phyloP scores from a whole-genome alignment of 371 early-diverging fungal genomes.

The Caulochytrium protostelioides region DNA sequence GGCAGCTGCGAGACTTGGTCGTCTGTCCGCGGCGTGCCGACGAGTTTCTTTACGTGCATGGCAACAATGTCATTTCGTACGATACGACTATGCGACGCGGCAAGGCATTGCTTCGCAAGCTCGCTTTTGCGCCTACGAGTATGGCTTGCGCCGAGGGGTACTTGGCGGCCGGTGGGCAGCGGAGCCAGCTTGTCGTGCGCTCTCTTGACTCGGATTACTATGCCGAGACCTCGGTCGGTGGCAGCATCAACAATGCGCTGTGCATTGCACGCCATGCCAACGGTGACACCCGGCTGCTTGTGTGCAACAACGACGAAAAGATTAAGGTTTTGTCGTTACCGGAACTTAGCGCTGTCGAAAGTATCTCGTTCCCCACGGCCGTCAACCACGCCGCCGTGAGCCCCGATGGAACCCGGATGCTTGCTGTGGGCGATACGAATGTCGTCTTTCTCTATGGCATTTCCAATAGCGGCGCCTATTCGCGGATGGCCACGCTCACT shows the following conservation, averaged over 20 bases:
- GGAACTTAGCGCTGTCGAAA: slow-evolving; percentile 37
- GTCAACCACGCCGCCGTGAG: slow-evolving; percentile 68
- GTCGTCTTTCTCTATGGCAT: slow-evolving; percentile 58
- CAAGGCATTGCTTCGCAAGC: background rate
- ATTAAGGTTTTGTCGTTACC: slow-evolving; percentile 67
- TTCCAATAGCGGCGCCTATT: slow-evolving; percentile 33
- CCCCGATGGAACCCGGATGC: slow-evolving; percentile 56
- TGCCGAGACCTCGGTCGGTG: slow-evolving; percentile 50
- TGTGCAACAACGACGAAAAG: slow-evolving; percentile 84
- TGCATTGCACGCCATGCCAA: slow-evolving; percentile 43
- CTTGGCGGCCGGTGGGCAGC: slow-evolving; percentile 73
- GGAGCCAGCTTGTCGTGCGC: slow-evolving; percentile 59
- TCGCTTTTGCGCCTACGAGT: slow-evolving; percentile 3
- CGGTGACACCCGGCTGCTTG: slow-evolving; percentile 43
- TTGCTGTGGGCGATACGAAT: slow-evolving; percentile 68
- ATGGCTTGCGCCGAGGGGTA: too few relatives aligned
- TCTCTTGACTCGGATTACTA: slow-evolving; percentile 4
- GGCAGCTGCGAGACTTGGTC: slow-evolving; percentile 83
- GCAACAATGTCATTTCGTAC: slow-evolving; percentile 33
- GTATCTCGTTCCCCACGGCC: slow-evolving; percentile 52
- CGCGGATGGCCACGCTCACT: slow-evolving; percentile 39
- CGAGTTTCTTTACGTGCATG: slow-evolving; percentile 37
- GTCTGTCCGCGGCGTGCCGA: slow-evolving; percentile 33
- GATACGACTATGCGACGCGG: slow-evolving; percentile 31
- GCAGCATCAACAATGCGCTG: slow-evolving; percentile 76